phyloP scores from a whole-genome alignment of 306 rosid species.

The Quercus cerris region DNA sequence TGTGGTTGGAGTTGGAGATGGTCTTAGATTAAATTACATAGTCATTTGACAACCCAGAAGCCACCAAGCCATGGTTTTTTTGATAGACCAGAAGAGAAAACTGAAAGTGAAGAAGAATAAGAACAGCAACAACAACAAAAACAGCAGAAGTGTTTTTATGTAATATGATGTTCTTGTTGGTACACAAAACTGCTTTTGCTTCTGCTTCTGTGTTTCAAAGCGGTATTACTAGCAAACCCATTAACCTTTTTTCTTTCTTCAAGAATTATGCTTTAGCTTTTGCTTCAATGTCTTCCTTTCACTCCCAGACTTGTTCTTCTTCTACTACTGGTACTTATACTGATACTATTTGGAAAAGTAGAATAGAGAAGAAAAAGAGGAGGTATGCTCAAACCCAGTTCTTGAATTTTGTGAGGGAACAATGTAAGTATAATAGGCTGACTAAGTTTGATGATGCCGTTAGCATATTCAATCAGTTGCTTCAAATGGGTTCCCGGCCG shows the following conservation, averaged over 20 bases:
- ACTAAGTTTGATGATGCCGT: conserved; percentile 13
- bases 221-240: background rate
- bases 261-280: background rate
- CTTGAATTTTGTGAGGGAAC: conserved; percentile 1
- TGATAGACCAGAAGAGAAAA: background rate
- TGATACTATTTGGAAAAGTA: background rate
- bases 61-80: background rate
- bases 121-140: background rate
- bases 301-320: background rate
- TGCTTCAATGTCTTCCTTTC: background rate
- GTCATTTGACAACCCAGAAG: background rate
- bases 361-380: background rate
- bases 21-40: too few species aligned
- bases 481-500: conserved; percentile 19
- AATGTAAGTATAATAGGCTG: background rate
- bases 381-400: background rate
- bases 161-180: background rate
- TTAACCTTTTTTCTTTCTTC: background rate
- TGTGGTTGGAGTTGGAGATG: too few species aligned
- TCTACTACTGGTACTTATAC: background rate
- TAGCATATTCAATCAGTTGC: conserved; percentile 31
- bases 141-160: background rate
- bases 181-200: background rate
- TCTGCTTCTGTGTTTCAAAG: background rate
- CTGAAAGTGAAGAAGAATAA: too few species aligned